Evolutionary conservation across 768 basidiomycete genomes (phyloP).

Genomic region (Daedaleopsis sinensis): DNA sequence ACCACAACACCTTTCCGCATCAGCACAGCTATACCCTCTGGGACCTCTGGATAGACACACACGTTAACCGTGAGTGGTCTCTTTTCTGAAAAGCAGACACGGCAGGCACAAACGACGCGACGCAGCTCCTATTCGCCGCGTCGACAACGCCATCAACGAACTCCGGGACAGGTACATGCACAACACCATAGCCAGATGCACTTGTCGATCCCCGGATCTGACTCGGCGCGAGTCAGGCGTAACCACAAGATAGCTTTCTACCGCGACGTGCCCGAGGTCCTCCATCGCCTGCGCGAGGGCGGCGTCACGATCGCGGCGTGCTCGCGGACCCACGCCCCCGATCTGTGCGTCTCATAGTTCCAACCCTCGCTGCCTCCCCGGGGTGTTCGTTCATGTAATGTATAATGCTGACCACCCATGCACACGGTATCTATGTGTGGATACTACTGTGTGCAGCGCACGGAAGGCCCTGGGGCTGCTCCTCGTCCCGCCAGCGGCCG

Average conservation of each 20-base stretch:
- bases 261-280: slow-evolving; percentile 71
- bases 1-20: slow-evolving; percentile 9
- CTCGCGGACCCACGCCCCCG: slow-evolving; percentile 70
- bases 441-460: slow-evolving; percentile 57
- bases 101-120: background rate
- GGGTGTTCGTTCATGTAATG: no score
- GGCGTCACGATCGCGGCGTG: slow-evolving; percentile 67
- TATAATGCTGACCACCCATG: no score
- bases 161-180: slow-evolving; percentile 51
- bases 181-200: background rate
- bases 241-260: slow-evolving; percentile 70
- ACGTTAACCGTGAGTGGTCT: slow-evolving; percentile 55
- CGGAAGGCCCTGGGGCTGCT: slow-evolving; percentile 71
- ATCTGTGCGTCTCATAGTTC: slow-evolving; percentile 54
- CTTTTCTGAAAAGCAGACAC: background rate
- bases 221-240: slow-evolving; percentile 50
- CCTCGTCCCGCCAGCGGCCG: slow-evolving; percentile 46
- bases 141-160: slow-evolving; percentile 47
- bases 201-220: background rate
- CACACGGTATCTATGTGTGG: no score
- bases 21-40: slow-evolving; percentile 75
- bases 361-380: background rate
- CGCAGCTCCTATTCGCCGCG: slow-evolving; percentile 56
- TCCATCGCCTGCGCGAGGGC: slow-evolving; percentile 55
- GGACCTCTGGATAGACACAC: slow-evolving; percentile 87